Percentiles rank a stretch among this genome's conserved stretches.
These are phyloP conservation scores for Coemansia sp. DNA, from an alignment of 192 early-diverging fungal species.

Conservation along the genomic window DNA sequence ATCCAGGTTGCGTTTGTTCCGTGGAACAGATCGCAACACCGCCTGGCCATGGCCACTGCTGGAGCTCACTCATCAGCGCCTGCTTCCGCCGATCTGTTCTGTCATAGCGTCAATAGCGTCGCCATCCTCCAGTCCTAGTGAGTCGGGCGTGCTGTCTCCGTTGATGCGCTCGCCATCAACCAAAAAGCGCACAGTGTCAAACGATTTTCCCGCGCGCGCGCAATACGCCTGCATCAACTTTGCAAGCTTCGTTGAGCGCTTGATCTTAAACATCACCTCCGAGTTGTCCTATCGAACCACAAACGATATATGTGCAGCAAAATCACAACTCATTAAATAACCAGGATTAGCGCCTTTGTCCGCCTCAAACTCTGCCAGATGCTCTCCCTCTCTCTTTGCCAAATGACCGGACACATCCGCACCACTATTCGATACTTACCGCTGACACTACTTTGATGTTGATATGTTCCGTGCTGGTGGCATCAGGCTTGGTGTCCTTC, in stretches of 20 bases:
- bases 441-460: slow-evolving; percentile 89
- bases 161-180: slow-evolving; percentile 89
- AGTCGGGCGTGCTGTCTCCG: slow-evolving; percentile 79
- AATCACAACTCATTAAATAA: too few relatives aligned
- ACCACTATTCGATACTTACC: slow-evolving; percentile 59
- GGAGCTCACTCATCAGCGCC: neutral
- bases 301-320: too few relatives aligned
- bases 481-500: slow-evolving; percentile 63
- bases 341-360: neutral
- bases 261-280: slow-evolving; percentile 95
- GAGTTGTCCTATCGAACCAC: slow-evolving; percentile 61
- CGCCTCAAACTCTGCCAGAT: too few relatives aligned
- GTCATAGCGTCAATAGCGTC: slow-evolving; percentile 96
- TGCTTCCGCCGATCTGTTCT: slow-evolving; percentile 83
- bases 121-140: slow-evolving; percentile 91
- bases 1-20: too few relatives aligned
- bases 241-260: slow-evolving; percentile 83
- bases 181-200: slow-evolving; percentile 83
- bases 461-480: slow-evolving; percentile 72
- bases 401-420: too few relatives aligned
- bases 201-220: slow-evolving; percentile 79
- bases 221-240: slow-evolving; percentile 97
- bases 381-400: too few relatives aligned
- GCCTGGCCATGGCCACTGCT: too few relatives aligned
- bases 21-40: too few relatives aligned